Base-by-base conservation (phyloP, 306 rosid species). In the Pyrus pyrifolia region DNA sequence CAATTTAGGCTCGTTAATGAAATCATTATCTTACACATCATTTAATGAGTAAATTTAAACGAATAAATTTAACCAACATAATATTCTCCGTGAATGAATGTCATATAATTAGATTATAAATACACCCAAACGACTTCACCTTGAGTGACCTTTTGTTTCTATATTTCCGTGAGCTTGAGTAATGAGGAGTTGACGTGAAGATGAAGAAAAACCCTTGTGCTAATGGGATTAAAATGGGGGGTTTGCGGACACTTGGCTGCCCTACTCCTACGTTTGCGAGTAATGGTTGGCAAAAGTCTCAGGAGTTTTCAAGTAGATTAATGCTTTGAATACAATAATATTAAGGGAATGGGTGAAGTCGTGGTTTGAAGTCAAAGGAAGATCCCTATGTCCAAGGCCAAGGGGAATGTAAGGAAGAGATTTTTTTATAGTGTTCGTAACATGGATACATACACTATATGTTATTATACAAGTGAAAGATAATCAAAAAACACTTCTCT, bases 231-330 rank as follows among this genome's bases (percentile, higher is more conserved):
- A 79, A 80, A 83, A 67, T 57, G 40, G 4, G 71, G 83, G 53
- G 33, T 61, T 31, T 57, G 70, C 46, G 85, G 84, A 80, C 81
- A 71, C 74, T 68, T 45, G 81, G 40, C 17, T 58, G 30, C 40
- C 53, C 72, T 27, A 29, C 79, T 59, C 77, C 74, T 22, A 81
- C 93, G 82, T 68, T 89, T 86, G 95, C 91, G 92, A 88, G 89
- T 74, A 21, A 58, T 31, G 52, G 80, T 25, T 25, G 27, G 27
- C 27, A 25, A 25, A 25, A 25, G 27, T 25, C 8, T 6, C 38
- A 35, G 6, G 6, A 11, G 62, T 59, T 59, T 67, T 21, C 55
- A 15, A 22, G 68, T 7, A 70, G 53, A 59, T 19, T 73, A 3
- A 45, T 38, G 19, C 3, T 18, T 51, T 42, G 67, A 31, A 67